Base-by-base conservation (phyloP, 2,329 filamentous ascomycete species). In the Xylaria sp. region DNA sequence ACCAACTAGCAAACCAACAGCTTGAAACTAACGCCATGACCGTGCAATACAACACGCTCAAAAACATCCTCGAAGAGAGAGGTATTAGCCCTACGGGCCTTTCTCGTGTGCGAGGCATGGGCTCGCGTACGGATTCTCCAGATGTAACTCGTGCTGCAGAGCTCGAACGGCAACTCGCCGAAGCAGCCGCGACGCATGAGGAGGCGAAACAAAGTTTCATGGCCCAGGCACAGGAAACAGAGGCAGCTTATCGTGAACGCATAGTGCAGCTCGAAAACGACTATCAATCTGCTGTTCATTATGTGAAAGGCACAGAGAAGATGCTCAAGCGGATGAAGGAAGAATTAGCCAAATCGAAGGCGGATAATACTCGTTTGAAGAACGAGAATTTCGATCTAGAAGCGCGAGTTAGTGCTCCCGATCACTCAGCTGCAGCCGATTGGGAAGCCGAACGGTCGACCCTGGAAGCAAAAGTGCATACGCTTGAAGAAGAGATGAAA, bases 241-340 rank as follows among this genome's bases (percentile, higher is more conserved):
- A 97, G 79, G 87, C 90, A 65, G 89, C 92, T 56, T 98, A 97
- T 82, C 92, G 94, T 71, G 94, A 98, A 79, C 98, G 98, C 81
- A 87, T 99, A 62, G 89, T 93, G 68, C 94, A 97, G 78, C 89
- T 99, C 39, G 94, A 98, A 82, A 97, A 94, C 78, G 96, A 99
- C 80, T 98, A 99, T 79, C 94, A 98, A 81, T 97, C 96, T 51
- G 95, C 96, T 18, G 94, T 98, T 59, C 96, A 98, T 81, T 99
- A 99, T 78, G 93, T 99, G 74, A 97, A 97, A 81, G 96, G 96
- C 68, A 98, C 96, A 1, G 96, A 99, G 82, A 98, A 98, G 87
- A 98, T 99, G 94, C 88, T 99, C 58, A 94, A 96, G 81, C 95
- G 97, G 81, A 95, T 99, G 87, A 98, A 98, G 84, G 94, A 98